A percentile compares a stretch with the other conserved stretches of the same genome.
Conservation (phyloP, 2,329 filamentous ascomycete genomes). For the Scytalidium sp. region DNA sequence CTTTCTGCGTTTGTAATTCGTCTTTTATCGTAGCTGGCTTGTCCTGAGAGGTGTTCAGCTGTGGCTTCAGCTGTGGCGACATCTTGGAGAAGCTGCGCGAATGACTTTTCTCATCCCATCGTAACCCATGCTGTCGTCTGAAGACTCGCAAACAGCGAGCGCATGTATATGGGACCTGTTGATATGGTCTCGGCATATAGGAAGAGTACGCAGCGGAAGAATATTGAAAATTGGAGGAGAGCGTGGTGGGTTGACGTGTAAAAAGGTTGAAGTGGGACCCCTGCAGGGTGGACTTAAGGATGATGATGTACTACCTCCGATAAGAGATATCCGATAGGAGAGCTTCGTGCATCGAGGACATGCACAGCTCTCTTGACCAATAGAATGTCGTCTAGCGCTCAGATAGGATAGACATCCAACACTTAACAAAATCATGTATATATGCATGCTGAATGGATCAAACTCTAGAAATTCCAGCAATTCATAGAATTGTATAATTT, state of each 20-base stretch:
- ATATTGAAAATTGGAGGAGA: not conserved
- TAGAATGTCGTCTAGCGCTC: no score
- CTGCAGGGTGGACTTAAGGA: not conserved
- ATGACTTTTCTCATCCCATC: constrained; percentile 5
- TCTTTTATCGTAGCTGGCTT: not conserved
- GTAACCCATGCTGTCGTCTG: constrained; percentile 15
- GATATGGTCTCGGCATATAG: constrained; percentile 26
- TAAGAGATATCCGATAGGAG: not conserved
- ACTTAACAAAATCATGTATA: no score
- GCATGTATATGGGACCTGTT: constrained; percentile 17
- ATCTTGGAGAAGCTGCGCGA: constrained; percentile 14
- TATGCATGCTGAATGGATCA: no score
- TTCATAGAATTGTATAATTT: no score
- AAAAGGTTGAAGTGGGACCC: constrained; percentile 2
- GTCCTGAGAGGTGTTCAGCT: constrained; percentile 3
- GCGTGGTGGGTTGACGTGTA: no score
- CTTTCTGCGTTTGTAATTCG: not conserved
- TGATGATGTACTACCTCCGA: no score
- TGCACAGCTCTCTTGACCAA: no score
- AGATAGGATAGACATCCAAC: no score
- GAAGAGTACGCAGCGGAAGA: constrained; percentile 1
- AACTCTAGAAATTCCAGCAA: no score
- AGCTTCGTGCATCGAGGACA: no score
- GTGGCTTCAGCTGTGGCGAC: constrained; percentile 19
- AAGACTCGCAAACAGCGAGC: constrained; percentile 24